phyloP scores from a whole-genome alignment of 768 basidiomycete species.

The Gautieria morchelliformis region DNA sequence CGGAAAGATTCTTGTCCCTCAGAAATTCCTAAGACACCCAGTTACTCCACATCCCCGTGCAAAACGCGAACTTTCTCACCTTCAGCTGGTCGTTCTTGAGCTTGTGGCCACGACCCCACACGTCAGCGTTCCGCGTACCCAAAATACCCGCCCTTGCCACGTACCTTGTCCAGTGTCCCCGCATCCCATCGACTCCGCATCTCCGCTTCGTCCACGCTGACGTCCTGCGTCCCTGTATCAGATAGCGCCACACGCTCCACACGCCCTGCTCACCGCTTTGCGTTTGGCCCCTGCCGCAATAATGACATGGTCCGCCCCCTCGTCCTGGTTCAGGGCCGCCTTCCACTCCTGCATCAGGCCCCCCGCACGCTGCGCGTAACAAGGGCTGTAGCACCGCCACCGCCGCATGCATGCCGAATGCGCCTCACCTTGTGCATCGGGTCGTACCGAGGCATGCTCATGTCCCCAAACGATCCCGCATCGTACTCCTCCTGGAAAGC shows the following conservation, averaged over 20 bases:
- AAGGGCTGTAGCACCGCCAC: background rate
- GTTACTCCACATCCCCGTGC: constrained; percentile 8
- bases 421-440: constrained; percentile 66
- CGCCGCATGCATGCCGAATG: background rate
- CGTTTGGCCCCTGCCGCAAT: constrained; percentile 40
- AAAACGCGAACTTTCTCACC: constrained; percentile 27
- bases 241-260: constrained; percentile 5
- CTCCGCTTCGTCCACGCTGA: constrained; percentile 61
- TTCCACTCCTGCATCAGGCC: constrained; percentile 66
- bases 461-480: constrained; percentile 66
- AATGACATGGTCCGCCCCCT: constrained; percentile 46
- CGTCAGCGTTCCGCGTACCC: background rate
- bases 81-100: constrained; percentile 72
- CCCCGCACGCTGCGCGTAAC: constrained; percentile 49
- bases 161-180: constrained; percentile 59
- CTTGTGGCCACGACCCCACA: constrained; percentile 26
- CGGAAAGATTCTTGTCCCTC: constrained; percentile 49
- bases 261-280: constrained; percentile 47
- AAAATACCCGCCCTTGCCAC: constrained; percentile 8
- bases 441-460: constrained; percentile 67
- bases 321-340: constrained; percentile 46
- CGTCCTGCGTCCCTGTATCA: constrained; percentile 33
- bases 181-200: constrained; percentile 55
- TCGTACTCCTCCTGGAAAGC: constrained; percentile 91
- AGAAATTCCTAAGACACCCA: constrained; percentile 54